These are phyloP conservation scores for Aristolochia contorta DNA, from an alignment of 164 flowering plant genomes.

Conservation along the genomic window DNA sequence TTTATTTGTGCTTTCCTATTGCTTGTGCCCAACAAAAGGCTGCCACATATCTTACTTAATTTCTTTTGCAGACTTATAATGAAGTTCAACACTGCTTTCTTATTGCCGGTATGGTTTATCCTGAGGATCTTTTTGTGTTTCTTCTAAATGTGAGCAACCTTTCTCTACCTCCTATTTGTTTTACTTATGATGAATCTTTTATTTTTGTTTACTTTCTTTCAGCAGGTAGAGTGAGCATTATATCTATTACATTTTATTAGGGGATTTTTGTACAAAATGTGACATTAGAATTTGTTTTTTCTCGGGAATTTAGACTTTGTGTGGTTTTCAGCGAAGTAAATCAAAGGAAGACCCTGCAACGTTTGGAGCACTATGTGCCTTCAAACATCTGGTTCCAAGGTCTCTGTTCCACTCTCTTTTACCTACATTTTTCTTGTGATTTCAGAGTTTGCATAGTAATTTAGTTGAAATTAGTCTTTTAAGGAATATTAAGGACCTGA, in stretches of 20 bases:
- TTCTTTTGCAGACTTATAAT: conserved; percentile 69
- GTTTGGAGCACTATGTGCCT: conserved; percentile 81
- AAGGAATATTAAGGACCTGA: neutral
- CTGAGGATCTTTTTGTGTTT: conserved; percentile 75
- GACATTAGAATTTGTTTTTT: no score
- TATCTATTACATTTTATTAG: no score
- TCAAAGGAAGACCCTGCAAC: conserved; percentile 71
- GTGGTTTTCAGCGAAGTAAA: conserved; percentile 62
- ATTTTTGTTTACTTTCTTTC: neutral
- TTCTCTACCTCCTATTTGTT: neutral
- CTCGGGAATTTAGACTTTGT: neutral
- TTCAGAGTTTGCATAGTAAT: no score
- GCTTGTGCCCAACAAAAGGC: no score
- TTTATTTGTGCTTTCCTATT: no score
- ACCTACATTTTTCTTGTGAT: no score
- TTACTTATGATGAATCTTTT: neutral
- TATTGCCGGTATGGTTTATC: conserved; percentile 78
- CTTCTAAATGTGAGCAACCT: conserved; percentile 71
- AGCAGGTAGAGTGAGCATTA: no score
- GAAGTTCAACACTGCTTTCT: conserved; percentile 93
- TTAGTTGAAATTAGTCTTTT: neutral
- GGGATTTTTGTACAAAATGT: no score
- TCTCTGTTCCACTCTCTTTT: conserved; percentile 12
- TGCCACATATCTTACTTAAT: neutral
- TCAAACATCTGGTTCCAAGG: conserved; percentile 97